Percentiles rank a stretch among this genome's conserved stretches.
These are phyloP conservation scores for Pyrenula aspistea DNA, from an alignment of 495 filamentous ascomycete genomes.

Conservation along the genomic window DNA sequence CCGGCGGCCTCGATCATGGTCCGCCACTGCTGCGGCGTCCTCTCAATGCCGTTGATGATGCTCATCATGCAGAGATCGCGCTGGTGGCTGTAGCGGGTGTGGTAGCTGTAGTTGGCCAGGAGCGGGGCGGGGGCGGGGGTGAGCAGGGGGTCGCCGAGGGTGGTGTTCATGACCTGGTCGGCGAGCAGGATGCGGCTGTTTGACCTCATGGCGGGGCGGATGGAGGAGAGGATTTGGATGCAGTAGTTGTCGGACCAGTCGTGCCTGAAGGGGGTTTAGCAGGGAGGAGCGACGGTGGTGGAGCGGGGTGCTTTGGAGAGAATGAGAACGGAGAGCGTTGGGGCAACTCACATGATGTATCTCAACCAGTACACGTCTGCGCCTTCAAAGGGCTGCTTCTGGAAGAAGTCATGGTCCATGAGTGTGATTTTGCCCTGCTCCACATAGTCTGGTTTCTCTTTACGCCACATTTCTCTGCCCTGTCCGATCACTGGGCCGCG, in stretches of 20 bases:
- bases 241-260: constrained; percentile 30
- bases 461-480: constrained; percentile 16
- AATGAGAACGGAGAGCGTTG: too few relatives aligned
- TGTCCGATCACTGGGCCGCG: constrained; percentile 17
- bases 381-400: constrained; percentile 19
- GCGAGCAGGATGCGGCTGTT: constrained; percentile 21
- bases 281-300: too few relatives aligned
- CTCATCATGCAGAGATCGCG: constrained; percentile 23
- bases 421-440: constrained; percentile 22
- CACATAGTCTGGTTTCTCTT: constrained; percentile 12
- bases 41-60: constrained; percentile 26
- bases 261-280: too few relatives aligned
- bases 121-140: constrained; percentile 17
- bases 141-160: constrained; percentile 11
- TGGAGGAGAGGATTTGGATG: constrained; percentile 17
- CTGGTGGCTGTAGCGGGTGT: constrained; percentile 20
- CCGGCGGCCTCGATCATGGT: constrained; percentile 15
- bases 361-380: constrained; percentile 31
- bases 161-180: constrained; percentile 30
- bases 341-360: constrained; percentile 16
- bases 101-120: constrained; percentile 24
- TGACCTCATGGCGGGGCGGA: constrained; percentile 15
- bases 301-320: too few relatives aligned
- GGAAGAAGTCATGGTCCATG: constrained; percentile 27
- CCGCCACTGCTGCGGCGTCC: constrained; percentile 18